Base-by-base conservation (phyloP, 495 filamentous ascomycete species). In the Penicillium crystallinum region DNA sequence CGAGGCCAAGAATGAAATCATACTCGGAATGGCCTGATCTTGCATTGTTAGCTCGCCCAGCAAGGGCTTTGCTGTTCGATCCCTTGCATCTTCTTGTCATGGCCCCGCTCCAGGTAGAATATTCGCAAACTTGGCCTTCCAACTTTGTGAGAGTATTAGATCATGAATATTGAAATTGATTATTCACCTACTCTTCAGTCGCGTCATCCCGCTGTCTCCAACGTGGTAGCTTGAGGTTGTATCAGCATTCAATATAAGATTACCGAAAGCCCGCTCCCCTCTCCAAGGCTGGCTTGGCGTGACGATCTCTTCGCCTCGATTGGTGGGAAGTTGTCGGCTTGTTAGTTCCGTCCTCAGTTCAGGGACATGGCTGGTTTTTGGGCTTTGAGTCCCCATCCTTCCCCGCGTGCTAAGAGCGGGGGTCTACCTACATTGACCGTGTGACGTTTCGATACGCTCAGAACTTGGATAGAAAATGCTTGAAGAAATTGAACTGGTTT, bases 41-140 rank as follows among this genome's bases (percentile, higher is more conserved):
- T 52, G 39, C 40, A 59, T 57, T 33, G 14, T 35, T 23, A 35
- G n/a, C 29, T 22, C 36, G 7, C 35, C 47, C 8, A 25, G 37
- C 48, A 42, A 34, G 38, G 48, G 27, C 33, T 33, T 40, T 31
- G 23, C 34, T 22, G 33, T 29, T 39, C 21, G 53, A 42, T 55
- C 58, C 61, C 61, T 64, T 64, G 47, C 58, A 37, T 52, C 47
- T 41, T 42, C 45, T 31, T 49, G 40, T 25, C 38, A 50, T 50
- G 48, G 49, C 46, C 39, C 25, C 23, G 37, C 22, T 27, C 30
- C 39, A 42, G 39, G 39, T 17, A 9, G 33, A 29, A 49, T 36
- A 49, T 33, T 46, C 12, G 15, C 23, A 17, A 30, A n/a, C n/a
- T n/a, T n/a, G 19, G 21, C 21, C 22, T 27, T 17, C 33, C 15